Evolutionary conservation across 106 monocot genomes (phyloP), one percentile per base, ranked within the genome.

Genomic region (Dendrobium huoshanense): DNA sequence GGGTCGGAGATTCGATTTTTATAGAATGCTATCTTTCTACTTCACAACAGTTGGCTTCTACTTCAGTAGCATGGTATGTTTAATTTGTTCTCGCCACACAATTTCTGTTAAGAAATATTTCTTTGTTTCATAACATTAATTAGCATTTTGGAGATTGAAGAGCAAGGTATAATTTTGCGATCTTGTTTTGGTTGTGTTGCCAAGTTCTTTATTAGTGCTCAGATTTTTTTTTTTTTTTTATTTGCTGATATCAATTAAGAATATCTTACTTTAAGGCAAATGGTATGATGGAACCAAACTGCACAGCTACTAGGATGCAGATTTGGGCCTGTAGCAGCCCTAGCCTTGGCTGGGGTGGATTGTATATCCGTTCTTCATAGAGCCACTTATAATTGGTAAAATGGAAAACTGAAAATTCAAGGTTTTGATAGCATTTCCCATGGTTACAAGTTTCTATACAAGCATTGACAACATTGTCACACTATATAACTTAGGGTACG

Each of bases 31-130:
- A 16, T 99, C 98, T 16, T 99, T 92, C 83, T 99, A 93, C 85
- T 92, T 91, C 89, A 99, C 95, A 55, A 99, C 95, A 2, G 92
- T 99, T 22, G 98, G 98, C 18, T 99, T 99, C 85, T 99, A 95
- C 77, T 91, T 93, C 47, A 99, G 92, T 77, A 95, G 92, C 87
- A 91, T 98, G 98, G 94, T 98, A 87, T 79, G 93, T 10, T 78
- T 83, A 58, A 19, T 56, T 25, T 15, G 44, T 78, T 70, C 27
- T 81, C 47, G 47, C 27, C 13, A 27, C 41, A 51, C 51, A 49
- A 48, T 24, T 47, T 49, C 11, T 76, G 20, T 51, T 48, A 20
- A 74, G 16, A 72, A 44, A 44, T 24, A 42, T 73, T 17, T 41
- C 41, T 73, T 7, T 47, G 45, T 51, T 51, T 18, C 43, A 33